Evolutionary conservation across 371 early-diverging fungal genomes (phyloP), one percentile per base, ranked within the genome.

Genomic region (Apophysomyces variabilis): DNA sequence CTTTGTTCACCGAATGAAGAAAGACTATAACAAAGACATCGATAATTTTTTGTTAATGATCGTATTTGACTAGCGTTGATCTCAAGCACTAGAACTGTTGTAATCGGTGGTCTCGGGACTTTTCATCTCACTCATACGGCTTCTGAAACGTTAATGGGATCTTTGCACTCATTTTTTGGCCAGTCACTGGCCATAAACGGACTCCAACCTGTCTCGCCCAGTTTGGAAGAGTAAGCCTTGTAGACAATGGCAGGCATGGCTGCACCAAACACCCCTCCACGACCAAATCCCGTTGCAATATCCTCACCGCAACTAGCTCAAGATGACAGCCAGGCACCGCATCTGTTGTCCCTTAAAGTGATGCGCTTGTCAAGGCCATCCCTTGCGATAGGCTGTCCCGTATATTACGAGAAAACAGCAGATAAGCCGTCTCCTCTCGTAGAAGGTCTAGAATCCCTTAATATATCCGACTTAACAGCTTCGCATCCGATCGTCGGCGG

Each of bases 311-410:
- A 7, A 8, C 61, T 13, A 39, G 47, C 47, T 26, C 60, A 14
- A 54, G 83, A 82, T 70, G 83, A 82, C 32, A 59, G 61, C 16
- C 80, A 76, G 38, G n/a, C 62, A 6, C 81, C 81, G 35, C 95
- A 95, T 71, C 80, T 87, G 21, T 83, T 96, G 41, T 87, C 93
- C 0, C 86, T 96, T 44, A 95, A 95, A 72, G 96, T 96, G 38
- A 93, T 97, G 93, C 90, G 97, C 9, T 86, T 96, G 61, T 91
- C 95, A 61, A 87, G 89, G 60, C 96, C 97, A 13, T 75, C 87
- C 7, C 83, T 95, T 58, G 84, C 86, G 35, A 79, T 77, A 38
- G 81, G 85, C 7, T 73, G 79, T n/a, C 83, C 82, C 9, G 71
- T 78, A 39, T 82, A 79, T 64, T 84, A 83, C 65, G 86, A 80